Conservation (phyloP, 2,329 filamentous ascomycete species). For the Geosmithia putterillii region DNA sequence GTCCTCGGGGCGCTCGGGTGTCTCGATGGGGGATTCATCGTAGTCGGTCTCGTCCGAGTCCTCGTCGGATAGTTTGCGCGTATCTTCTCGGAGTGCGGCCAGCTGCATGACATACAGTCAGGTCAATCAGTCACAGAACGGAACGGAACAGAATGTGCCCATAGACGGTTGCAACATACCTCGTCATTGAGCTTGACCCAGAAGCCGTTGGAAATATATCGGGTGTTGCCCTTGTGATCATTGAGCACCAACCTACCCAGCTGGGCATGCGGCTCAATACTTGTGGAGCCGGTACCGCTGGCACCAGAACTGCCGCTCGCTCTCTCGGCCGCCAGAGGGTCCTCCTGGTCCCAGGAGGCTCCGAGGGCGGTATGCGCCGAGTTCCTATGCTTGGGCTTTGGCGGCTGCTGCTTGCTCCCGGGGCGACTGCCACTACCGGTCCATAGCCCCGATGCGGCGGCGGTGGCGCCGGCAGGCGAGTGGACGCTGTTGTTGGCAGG, state of each 20-base stretch:
- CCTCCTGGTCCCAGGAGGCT: neutral
- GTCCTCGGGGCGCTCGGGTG: conserved; percentile 8
- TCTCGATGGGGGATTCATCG: conserved; percentile 40
- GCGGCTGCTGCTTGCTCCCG: too few species aligned
- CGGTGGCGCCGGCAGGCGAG: neutral
- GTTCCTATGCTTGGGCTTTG: too few species aligned
- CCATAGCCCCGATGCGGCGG: neutral
- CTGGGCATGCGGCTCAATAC: conserved; percentile 23
- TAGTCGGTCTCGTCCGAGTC: conserved; percentile 42
- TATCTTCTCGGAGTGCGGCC: conserved; percentile 33
- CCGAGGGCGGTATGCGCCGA: too few species aligned
- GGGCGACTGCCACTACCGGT: too few species aligned
- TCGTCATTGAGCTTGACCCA: conserved; percentile 69
- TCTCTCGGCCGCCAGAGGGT: neutral
- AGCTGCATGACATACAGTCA: conserved; percentile 10
- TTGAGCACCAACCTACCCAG: conserved; percentile 61
- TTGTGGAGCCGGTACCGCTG: conserved; percentile 4
- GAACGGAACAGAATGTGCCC: neutral
- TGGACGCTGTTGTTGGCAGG: too few species aligned
- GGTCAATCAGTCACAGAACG: neutral
- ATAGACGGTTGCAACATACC: conserved; percentile 21
- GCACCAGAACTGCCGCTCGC: neutral
- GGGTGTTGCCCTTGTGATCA: conserved; percentile 52
- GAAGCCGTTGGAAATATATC: conserved; percentile 67
- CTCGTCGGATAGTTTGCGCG: conserved; percentile 30